These are phyloP conservation scores for Ophiostoma sp. DNA, from an alignment of 2,329 filamentous ascomycete genomes.

Conservation along the genomic window DNA sequence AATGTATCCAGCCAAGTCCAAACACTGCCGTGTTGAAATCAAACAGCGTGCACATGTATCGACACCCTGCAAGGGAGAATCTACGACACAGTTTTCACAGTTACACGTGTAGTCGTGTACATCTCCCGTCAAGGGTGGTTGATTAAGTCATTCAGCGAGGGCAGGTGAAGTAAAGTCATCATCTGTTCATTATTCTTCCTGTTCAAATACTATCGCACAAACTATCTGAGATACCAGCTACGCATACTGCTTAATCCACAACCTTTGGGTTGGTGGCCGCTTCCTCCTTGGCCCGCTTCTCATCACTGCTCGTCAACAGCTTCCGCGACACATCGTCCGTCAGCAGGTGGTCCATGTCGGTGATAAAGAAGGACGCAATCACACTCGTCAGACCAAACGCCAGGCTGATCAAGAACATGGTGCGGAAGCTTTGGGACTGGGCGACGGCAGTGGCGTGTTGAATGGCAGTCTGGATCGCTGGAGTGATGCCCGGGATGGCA, in stretches of 20 bases:
- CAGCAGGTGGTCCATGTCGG: slow-evolving; percentile 5
- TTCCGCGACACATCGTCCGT: slow-evolving; percentile 12
- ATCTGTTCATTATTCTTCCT: too few species aligned
- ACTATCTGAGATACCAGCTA: not conserved
- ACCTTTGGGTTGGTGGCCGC: not conserved
- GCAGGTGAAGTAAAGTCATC: not conserved
- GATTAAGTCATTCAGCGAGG: too few species aligned
- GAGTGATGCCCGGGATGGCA: not conserved
- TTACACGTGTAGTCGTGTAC: not conserved
- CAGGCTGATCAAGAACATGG: slow-evolving; percentile 20
- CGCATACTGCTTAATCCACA: not conserved
- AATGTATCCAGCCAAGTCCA: not conserved
- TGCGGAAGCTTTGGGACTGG: slow-evolving; percentile 12
- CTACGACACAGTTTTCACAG: not conserved
- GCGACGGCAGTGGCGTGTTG: not conserved
- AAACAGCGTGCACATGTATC: not conserved
- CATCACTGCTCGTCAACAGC: slow-evolving; percentile 8
- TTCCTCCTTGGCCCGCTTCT: not conserved
- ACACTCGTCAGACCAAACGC: slow-evolving; percentile 18
- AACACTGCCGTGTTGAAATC: not conserved
- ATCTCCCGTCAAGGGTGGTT: not conserved
- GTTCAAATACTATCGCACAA: not conserved
- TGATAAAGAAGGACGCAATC: slow-evolving; percentile 2
- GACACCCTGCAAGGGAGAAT: not conserved
- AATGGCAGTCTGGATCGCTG: not conserved